A percentile compares a stretch with the other conserved stretches of the same genome.
These are phyloP conservation scores for Daldinia caldariorum DNA, from an alignment of 495 filamentous ascomycete species.

Conservation along the genomic window DNA sequence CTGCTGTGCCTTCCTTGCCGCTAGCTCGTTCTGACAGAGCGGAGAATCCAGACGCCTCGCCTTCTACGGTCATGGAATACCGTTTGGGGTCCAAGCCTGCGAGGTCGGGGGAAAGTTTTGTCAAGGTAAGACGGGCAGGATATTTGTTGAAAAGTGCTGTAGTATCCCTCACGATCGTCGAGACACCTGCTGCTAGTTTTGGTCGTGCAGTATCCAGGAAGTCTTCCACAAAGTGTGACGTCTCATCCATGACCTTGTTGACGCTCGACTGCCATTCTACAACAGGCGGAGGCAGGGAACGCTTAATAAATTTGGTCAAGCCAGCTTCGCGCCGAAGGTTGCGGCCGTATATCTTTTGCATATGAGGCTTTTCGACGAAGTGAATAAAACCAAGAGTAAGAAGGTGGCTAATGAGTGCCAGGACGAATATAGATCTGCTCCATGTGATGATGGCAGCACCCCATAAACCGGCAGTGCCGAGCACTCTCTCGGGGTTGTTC, in stretches of 20 bases:
- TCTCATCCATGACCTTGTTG: slow-evolving; percentile 85
- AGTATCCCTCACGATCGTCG: slow-evolving; percentile 87
- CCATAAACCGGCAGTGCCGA: slow-evolving; percentile 96
- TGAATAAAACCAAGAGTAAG: slow-evolving; percentile 89
- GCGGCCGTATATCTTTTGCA: slow-evolving; percentile 96
- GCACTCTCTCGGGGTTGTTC: slow-evolving; percentile 95
- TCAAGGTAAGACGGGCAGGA: slow-evolving; percentile 87
- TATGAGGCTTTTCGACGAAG: slow-evolving; percentile 93
- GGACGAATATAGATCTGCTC: slow-evolving; percentile 81
- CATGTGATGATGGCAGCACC: slow-evolving; percentile 92
- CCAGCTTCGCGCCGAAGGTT: slow-evolving; percentile 87
- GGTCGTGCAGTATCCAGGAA: slow-evolving; percentile 88
- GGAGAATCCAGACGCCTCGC: slow-evolving; percentile 63
- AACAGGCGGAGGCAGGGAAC: slow-evolving; percentile 83
- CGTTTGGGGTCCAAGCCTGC: slow-evolving; percentile 85
- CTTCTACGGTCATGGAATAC: slow-evolving; percentile 80
- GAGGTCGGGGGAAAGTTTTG: slow-evolving; percentile 79
- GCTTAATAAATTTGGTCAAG: slow-evolving; percentile 86
- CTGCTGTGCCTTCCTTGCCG: slow-evolving; percentile 58
- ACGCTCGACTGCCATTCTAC: slow-evolving; percentile 79
- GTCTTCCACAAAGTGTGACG: slow-evolving; percentile 88
- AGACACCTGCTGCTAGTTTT: slow-evolving; percentile 86
- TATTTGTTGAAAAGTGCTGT: slow-evolving; percentile 88
- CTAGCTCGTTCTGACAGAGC: slow-evolving; percentile 61
- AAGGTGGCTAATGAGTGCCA: slow-evolving; percentile 86